Base-by-base conservation (phyloP, 495 filamentous ascomycete genomes). In the Bacidia rubella region DNA sequence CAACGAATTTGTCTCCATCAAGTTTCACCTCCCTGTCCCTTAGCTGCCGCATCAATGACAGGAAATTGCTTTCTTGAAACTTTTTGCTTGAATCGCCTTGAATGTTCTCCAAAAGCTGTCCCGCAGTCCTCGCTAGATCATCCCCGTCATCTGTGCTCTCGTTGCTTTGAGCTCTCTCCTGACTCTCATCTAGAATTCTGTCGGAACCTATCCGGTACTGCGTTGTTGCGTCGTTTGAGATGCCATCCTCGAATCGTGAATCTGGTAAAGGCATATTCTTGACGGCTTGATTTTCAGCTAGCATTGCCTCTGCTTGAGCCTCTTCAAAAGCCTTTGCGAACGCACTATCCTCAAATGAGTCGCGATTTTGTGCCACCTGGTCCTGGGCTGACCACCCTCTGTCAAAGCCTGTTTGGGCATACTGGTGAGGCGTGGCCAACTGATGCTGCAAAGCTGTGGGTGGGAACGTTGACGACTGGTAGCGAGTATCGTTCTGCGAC, bases 21-120 rank as follows among this genome's bases (percentile, higher is more conserved):
- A 77, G 65, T 53, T 72, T 66, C 20, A 76, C 74, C 59, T 76
- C 73, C 22, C 67, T 70, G 61, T 77, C 74, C 43, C 74, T 68
- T 54, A 77, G 69, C 49, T 74, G 72, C 25, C 84, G 78, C 86
- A 92, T 90, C 57, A 92, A 65, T 9, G 75, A 74, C 17, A 90
- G 70, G 59, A 92, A 92, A 51, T 77, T 78, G 64, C 85, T 88
- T 59, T 88, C 74, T 60, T 82, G 76, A 61, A 90, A 90, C 58
- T 92, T 90, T 47, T 77, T 61, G 54, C 70, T 81, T 55, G 75
- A 72, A 49, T 92, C 80, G 55, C 81, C 68, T 26, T 77, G 70
- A 10, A 92, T 73, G 39, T 73, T 81, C n/a, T 86, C 75, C 2
- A 92, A 70, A 3, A 92, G 68, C 44, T 80, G 69, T 19, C 77